Evolutionary conservation across 2,329 filamentous ascomycete species (phyloP), one percentile per base, ranked within the genome.

Genomic region (Leptographium lundbergii): DNA sequence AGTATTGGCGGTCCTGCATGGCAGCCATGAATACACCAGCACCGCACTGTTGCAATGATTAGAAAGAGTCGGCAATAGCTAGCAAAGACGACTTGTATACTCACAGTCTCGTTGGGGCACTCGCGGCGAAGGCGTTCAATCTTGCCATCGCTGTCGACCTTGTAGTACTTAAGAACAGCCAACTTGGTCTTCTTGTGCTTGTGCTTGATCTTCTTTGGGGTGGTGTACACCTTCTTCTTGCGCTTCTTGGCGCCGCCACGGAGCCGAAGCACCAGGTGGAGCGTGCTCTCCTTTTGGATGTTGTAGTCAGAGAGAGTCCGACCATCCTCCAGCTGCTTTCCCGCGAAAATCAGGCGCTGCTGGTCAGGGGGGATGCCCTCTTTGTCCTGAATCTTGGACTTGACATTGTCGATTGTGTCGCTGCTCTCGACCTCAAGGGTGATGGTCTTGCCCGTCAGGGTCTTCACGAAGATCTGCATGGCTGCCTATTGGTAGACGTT

Each of bases 191-290:
- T 99, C 91, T 97, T 99, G 84, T 91, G 88, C 91, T 99, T 99
- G 88, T 99, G 94, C 94, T 99, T 99, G 88, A 99, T 99, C 91
- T 99, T 99, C 91, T 99, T 99, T 77, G 94, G 94, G 73, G 94
- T 99, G 76, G 90, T 97, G 89, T 99, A 99, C 70, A 99, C 94
- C 91, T 99, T 99, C 91, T 96, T 96, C 90, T 99, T 99, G 80
- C 95, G 87, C 89, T 97, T 96, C 91, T 99, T 99, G 75, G 79
- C 91, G 78, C 92, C 94, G 84, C 94, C 94, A 85, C 92, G 94
- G 64, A 99, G 91, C 75, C 94, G 90, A 71, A 99, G 87, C 71
- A 99, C 94, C 70, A 97, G 82, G 81, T 99, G 94, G 68, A 99
- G 91, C 71, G 94, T 99, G 69, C 86, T 91, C 86, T 97, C 92